Conservation (phyloP, 495 filamentous ascomycete species). For the Geoglossum glabrum region DNA sequence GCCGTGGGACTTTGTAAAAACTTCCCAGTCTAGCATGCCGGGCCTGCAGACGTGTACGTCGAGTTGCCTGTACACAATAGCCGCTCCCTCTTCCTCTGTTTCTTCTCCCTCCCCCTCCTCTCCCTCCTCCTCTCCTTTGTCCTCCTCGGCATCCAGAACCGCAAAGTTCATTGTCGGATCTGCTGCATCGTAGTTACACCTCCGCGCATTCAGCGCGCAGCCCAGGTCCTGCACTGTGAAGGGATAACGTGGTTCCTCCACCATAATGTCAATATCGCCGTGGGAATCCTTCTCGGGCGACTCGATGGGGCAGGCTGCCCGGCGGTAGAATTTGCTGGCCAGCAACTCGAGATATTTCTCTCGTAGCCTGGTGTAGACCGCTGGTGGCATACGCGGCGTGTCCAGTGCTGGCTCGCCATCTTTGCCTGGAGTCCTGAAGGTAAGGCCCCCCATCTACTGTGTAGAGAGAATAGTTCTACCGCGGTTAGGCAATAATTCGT, state of each 20-base stretch:
- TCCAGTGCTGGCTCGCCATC: slow-evolving; percentile 12
- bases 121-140: slow-evolving; percentile 8
- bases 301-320: slow-evolving; percentile 29
- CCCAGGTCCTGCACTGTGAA: slow-evolving; percentile 3
- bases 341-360: slow-evolving; percentile 22
- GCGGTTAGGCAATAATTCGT: too few species aligned
- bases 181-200: not conserved
- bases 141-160: slow-evolving; percentile 15
- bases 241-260: slow-evolving; percentile 19
- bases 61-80: slow-evolving; percentile 36
- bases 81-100: slow-evolving; percentile 8
- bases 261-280: slow-evolving; percentile 42
- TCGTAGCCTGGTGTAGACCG: slow-evolving; percentile 25
- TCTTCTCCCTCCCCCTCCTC: too few species aligned
- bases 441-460: slow-evolving; percentile 41
- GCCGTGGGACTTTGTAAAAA: slow-evolving; percentile 41
- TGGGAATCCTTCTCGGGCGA: slow-evolving; percentile 32
- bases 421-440: slow-evolving; percentile 25
- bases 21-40: slow-evolving; percentile 31
- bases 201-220: slow-evolving; percentile 7
- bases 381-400: slow-evolving; percentile 33
- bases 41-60: slow-evolving; percentile 35
- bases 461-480: not conserved
- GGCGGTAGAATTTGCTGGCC: slow-evolving; percentile 20
- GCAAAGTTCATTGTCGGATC: slow-evolving; percentile 21